phyloP scores from a whole-genome alignment of 257 asterid genomes.

The Solanum sejunctum region DNA sequence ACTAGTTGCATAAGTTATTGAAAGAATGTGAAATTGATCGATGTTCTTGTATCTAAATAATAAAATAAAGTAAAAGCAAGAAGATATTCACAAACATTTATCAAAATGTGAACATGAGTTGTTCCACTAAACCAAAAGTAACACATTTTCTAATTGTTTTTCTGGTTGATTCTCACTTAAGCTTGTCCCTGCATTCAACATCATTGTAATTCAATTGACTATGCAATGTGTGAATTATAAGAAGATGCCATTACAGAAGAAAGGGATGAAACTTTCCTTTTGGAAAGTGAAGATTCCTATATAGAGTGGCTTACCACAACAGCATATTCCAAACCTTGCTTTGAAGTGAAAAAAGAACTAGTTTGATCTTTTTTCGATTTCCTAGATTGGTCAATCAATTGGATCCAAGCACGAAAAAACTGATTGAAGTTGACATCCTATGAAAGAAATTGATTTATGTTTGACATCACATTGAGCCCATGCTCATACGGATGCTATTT shows the following conservation, averaged over 20 bases:
- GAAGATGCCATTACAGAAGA: slow-evolving; percentile 6
- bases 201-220: not conserved
- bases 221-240: not conserved
- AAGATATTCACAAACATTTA: not conserved
- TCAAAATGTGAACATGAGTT: not conserved
- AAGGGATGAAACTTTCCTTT: not conserved
- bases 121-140: not conserved
- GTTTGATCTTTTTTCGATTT: not conserved
- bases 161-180: not conserved
- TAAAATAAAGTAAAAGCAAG: not conserved
- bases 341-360: not conserved
- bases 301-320: not conserved
- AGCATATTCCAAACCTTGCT: not conserved
- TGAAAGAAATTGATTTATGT: not conserved
- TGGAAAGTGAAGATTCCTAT: not conserved
- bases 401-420: not conserved
- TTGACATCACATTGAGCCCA: not conserved
- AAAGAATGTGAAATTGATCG: not conserved
- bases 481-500: not conserved
- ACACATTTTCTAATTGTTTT: not conserved
- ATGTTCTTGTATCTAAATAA: not conserved
- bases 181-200: not conserved
- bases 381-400: not conserved
- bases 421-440: not conserved
- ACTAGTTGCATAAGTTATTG: not conserved